Conservation (phyloP, 768 basidiomycete genomes). For the Pisolithus tinctorius region DNA sequence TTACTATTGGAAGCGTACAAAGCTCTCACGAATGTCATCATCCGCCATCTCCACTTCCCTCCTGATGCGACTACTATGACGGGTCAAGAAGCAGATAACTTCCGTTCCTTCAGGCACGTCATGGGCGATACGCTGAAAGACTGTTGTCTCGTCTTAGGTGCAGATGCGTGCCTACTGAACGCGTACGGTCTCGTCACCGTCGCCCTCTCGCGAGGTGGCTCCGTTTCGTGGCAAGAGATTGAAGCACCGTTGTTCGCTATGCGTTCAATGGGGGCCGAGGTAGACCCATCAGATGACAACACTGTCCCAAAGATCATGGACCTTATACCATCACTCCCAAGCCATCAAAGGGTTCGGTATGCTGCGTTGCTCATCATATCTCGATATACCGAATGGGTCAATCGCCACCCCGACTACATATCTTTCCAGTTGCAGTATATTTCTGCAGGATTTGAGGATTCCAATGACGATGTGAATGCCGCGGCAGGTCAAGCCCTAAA, state of each 20-base stretch:
- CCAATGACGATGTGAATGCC: slow-evolving; percentile 76
- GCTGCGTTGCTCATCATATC: slow-evolving; percentile 92
- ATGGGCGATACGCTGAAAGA: slow-evolving; percentile 99
- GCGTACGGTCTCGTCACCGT: slow-evolving; percentile 75
- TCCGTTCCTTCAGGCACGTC: slow-evolving; percentile 91
- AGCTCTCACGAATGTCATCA: slow-evolving; percentile 78
- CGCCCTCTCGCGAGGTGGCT: slow-evolving; percentile 57
- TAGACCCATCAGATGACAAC: slow-evolving; percentile 74
- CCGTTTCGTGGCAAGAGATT: slow-evolving; percentile 87
- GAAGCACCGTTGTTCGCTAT: slow-evolving; percentile 97
- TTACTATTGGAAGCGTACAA: slow-evolving; percentile 79
- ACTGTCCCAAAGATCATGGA: slow-evolving; percentile 97
- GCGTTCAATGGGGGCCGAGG: slow-evolving; percentile 95
- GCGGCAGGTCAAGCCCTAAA: slow-evolving; percentile 96
- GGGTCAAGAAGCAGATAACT: slow-evolving; percentile 87
- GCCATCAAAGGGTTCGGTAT: slow-evolving; percentile 88
- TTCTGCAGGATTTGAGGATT: slow-evolving; percentile 82
- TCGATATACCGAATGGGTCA: slow-evolving; percentile 96
- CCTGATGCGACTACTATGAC: slow-evolving; percentile 55
- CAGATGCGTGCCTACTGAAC: slow-evolving; percentile 74
- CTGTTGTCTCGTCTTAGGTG: slow-evolving; percentile 89
- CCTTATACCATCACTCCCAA: slow-evolving; percentile 82
- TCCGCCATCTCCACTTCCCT: slow-evolving; percentile 89
- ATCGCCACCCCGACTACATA: slow-evolving; percentile 82
- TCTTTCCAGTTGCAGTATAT: slow-evolving; percentile 84